Conservation (phyloP, 73 alveolate genomes). For the Tetrahymena thermophila region DNA sequence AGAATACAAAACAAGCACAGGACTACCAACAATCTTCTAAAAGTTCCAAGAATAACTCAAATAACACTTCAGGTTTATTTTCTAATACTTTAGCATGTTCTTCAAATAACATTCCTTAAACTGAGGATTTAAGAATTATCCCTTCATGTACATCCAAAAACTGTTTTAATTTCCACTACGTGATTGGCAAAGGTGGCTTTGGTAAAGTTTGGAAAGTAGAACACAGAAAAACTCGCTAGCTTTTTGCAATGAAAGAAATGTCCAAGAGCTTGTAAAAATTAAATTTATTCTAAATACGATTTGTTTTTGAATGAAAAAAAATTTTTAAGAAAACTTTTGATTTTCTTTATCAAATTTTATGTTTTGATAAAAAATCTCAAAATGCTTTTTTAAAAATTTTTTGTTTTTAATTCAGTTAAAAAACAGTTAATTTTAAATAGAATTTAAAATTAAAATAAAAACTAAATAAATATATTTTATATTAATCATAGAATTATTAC, state of each 20-base stretch:
- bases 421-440: not conserved
- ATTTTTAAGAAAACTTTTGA: too few species aligned
- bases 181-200: slow-evolving; percentile 81
- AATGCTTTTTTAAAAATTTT: not conserved
- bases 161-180: slow-evolving; percentile 55
- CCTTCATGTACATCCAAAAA: slow-evolving; percentile 18
- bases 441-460: not conserved
- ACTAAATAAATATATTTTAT: not conserved
- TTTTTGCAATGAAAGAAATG: slow-evolving; percentile 82
- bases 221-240: slow-evolving; percentile 52
- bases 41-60: not conserved
- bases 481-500: slow-evolving; percentile 19
- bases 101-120: not conserved
- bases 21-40: not conserved
- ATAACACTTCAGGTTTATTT: not conserved
- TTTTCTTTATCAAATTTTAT: not conserved
- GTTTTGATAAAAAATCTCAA: not conserved
- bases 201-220: slow-evolving; percentile 87
- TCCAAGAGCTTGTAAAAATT: slow-evolving; percentile 38
- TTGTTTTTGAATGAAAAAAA: too few species aligned
- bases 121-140: not conserved
- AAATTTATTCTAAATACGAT: not conserved
- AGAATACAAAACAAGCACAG: not conserved
- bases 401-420: not conserved
- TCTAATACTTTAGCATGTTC: not conserved